These are phyloP conservation scores for Eucalyptus coolabah DNA, from an alignment of 345 rosid genomes.

Conservation along the genomic window DNA sequence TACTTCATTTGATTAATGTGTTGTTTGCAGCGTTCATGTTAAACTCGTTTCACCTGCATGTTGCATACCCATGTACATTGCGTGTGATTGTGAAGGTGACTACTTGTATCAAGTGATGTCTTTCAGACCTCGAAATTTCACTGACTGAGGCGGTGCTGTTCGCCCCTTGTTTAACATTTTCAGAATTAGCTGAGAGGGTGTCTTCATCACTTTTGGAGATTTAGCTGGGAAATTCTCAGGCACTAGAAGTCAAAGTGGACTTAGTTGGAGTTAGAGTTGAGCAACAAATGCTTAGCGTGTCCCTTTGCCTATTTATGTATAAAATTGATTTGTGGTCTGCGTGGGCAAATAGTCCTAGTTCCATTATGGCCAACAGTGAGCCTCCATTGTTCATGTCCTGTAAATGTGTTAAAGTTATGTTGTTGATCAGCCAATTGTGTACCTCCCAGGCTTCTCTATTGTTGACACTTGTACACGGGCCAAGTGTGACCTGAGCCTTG, in stretches of 20 bases:
- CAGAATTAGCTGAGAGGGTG: neutral
- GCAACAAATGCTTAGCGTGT: neutral
- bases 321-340: neutral
- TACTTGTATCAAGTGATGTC: neutral
- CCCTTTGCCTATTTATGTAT: neutral
- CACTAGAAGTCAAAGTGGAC: neutral
- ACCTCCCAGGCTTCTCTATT: neutral
- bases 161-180: neutral
- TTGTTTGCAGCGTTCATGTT: neutral
- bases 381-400: neutral
- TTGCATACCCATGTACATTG: neutral
- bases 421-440: neutral
- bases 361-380: neutral
- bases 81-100: neutral
- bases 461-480: neutral
- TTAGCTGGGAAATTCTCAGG: neutral
- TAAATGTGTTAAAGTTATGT: neutral
- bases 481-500: neutral
- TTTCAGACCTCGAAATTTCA: neutral
- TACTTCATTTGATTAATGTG: neutral
- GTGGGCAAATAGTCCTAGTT: neutral
- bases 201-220: neutral
- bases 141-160: neutral
- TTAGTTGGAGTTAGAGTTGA: neutral
- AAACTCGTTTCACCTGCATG: neutral